Evolutionary conservation across 2,329 filamentous ascomycete genomes (phyloP), one percentile per base, ranked within the genome.

Genomic region (Colletotrichum higginsianum): DNA sequence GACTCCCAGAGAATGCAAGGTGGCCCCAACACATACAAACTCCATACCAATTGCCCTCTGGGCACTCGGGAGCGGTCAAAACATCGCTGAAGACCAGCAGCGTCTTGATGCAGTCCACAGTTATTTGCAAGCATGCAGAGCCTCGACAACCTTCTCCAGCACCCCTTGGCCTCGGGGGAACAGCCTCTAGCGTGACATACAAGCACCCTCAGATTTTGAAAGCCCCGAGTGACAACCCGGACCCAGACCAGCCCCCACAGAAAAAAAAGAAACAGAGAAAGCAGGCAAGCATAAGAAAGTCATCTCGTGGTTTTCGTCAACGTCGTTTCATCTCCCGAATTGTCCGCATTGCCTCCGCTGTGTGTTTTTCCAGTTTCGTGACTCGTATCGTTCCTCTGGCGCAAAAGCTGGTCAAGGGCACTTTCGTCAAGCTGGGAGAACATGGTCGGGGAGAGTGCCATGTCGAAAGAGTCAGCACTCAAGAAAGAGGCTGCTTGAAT

Each of bases 51-150:
- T 9, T 38, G 35, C 35, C n/a, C 38, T 13, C 26, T 15, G 30
- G n/a, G 8, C 26, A 30, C 44, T 49, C 1, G 44, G 18, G 49
- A 46, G 40, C 53, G 46, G 23, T 13, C 55, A 26, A 53, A 53
- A 18, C 16, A 40, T 46, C 30, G 55, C 40, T 66, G 55, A 65
- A 68, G 67, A 66, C 55, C 55, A 35, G 62, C 47, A 40, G 62
- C 62, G 21, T 9, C 21, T 61, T 44, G 35, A n/a, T 9, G 40
- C 44, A n/a, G 13, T 12, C 47, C 35, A 21, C 21, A 53, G 4
- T 53, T 35, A 52, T 23, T 49, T 16, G 21, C n/a, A 42, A 16
- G 35, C 15, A 49, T 50, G 58, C 49, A 26, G 46, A 50, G n/a
- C 4, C n/a, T 50, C 30, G 26, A 49, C n/a, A 35, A 35, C 6